phyloP scores from a whole-genome alignment of 169 alveolate species.

The Eimeria zaria region DNA sequence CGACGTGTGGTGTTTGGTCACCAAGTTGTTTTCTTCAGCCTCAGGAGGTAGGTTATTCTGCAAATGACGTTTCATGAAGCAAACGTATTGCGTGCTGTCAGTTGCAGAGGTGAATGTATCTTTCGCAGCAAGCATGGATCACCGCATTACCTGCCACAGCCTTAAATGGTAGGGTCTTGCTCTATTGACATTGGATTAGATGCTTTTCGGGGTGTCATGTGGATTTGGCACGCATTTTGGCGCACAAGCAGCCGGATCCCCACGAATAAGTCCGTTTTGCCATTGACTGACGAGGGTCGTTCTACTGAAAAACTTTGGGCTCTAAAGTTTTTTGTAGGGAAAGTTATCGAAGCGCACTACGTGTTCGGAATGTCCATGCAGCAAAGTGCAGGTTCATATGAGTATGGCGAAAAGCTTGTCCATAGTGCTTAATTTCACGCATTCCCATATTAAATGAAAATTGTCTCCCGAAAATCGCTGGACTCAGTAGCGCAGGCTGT shows the following conservation, averaged over 20 bases:
- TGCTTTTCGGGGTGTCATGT: neutral
- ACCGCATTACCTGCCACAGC: neutral
- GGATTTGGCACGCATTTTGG: neutral
- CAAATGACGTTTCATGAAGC: too few relatives aligned
- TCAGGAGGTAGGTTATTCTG: too few relatives aligned
- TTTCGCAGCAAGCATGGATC: neutral
- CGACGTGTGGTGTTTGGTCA: too few relatives aligned
- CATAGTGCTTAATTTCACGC: neutral
- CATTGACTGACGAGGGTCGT: neutral
- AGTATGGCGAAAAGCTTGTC: neutral
- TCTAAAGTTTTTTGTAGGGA: neutral
- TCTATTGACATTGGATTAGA: neutral
- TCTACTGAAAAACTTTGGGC: neutral
- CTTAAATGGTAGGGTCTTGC: neutral
- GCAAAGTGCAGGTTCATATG: neutral
- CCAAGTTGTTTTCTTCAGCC: too few relatives aligned
- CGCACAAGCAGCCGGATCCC: neutral
- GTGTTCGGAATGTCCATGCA: too few relatives aligned
- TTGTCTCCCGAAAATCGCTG: neutral
- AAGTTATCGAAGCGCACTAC: neutral
- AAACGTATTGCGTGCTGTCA: too few relatives aligned
- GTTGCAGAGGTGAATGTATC: too few relatives aligned
- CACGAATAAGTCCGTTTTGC: neutral
- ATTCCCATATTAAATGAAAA: neutral
- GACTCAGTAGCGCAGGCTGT: neutral